A percentile compares a stretch with the other conserved stretches of the same genome.
These are phyloP conservation scores for Oropetium thomaeum DNA, from an alignment of 176 grass and related monocot species.

Conservation along the genomic window DNA sequence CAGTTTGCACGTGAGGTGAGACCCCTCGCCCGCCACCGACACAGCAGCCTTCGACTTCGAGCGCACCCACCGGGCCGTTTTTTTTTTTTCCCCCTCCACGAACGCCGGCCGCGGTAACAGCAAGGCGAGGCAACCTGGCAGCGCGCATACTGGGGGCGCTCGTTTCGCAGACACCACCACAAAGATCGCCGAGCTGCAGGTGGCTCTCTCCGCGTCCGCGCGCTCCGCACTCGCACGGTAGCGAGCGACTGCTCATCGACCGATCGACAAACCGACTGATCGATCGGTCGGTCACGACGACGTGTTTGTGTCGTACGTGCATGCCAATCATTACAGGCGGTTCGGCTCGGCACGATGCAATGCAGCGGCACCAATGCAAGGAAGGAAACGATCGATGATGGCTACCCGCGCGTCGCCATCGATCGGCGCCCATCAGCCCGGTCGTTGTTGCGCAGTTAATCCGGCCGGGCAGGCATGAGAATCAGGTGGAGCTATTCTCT, in stretches of 20 bases:
- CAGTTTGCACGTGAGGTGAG: conserved; percentile 14
- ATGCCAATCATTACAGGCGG: conserved; percentile 13
- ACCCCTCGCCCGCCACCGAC: conserved; percentile 31
- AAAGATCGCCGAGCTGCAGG: not conserved
- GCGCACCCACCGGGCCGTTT: too few relatives aligned
- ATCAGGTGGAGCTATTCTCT: too few relatives aligned
- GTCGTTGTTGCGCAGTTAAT: conserved; percentile 7
- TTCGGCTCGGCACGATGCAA: not conserved
- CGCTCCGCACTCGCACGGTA: too few relatives aligned
- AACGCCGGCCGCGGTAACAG: too few relatives aligned
- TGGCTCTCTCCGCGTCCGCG: too few relatives aligned
- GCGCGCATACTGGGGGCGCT: too few relatives aligned
- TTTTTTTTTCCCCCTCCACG: too few relatives aligned
- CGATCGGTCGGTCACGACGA: not conserved
- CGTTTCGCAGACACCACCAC: too few relatives aligned
- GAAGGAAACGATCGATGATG: not conserved
- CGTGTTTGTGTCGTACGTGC: conserved; percentile 25
- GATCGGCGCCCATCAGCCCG: not conserved
- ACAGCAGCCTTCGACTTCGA: not conserved
- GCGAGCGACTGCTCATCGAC: conserved; percentile 14
- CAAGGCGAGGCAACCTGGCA: too few relatives aligned
- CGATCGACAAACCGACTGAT: not conserved
- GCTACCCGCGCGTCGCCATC: not conserved
- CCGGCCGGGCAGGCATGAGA: too few relatives aligned
- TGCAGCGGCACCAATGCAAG: too few relatives aligned